phyloP scores from a whole-genome alignment of 2,329 filamentous ascomycete species.

The Cladophialophora immunda region DNA sequence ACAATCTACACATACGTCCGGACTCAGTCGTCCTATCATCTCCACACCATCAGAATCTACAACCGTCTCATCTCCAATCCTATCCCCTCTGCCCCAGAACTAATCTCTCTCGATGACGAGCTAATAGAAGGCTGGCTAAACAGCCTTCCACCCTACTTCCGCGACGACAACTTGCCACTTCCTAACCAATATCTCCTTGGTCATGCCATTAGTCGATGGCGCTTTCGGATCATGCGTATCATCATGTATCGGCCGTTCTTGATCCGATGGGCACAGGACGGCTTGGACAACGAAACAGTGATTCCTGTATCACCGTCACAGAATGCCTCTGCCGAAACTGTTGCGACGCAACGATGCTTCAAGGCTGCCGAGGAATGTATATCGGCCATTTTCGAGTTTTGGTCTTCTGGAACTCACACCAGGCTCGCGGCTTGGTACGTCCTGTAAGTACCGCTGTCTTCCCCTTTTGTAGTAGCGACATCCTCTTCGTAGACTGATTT shows the following conservation, averaged over 20 bases:
- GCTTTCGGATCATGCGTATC: conserved; percentile 55
- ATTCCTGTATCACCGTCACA: conserved; percentile 39
- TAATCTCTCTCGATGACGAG: conserved; percentile 50
- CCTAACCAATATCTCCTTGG: conserved; percentile 50
- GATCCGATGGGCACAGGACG: conserved; percentile 41
- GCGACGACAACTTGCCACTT: conserved; percentile 47
- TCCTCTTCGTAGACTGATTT: not conserved
- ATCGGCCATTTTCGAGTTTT: conserved; percentile 52
- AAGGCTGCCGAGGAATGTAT: conserved; percentile 53
- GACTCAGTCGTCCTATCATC: conserved; percentile 53
- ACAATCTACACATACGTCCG: conserved; percentile 56
- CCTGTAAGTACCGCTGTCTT: conserved; percentile 41
- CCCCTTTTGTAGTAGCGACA: not conserved
- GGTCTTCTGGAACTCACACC: conserved; percentile 51
- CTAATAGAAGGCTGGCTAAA: conserved; percentile 54
- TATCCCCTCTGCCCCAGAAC: conserved; percentile 52
- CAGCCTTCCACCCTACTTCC: conserved; percentile 52
- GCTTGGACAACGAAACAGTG: conserved; percentile 34
- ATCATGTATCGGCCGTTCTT: conserved; percentile 55
- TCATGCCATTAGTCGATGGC: conserved; percentile 52
- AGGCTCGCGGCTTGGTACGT: conserved; percentile 56
- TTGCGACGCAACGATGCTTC: conserved; percentile 52
- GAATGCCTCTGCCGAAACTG: conserved; percentile 49
- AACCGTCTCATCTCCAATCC: conserved; percentile 55
- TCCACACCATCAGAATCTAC: conserved; percentile 55